Evolutionary conservation across 1,139 yeast species (phyloP).

Genomic region (Magnusiomyces ingens): DNA sequence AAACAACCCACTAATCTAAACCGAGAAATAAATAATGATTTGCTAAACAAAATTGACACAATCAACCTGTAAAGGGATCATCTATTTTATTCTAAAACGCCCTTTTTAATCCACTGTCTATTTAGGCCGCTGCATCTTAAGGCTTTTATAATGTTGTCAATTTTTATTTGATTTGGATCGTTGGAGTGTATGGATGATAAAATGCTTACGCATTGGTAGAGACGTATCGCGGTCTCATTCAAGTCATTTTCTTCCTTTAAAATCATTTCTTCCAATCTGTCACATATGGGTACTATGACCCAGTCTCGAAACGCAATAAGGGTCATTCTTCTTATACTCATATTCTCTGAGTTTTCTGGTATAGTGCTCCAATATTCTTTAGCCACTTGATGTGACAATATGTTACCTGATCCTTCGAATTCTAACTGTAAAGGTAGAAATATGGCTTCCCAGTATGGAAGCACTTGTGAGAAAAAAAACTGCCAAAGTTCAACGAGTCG

Average conservation of each 20-base stretch:
- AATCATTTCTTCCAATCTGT: slow-evolving; percentile 45
- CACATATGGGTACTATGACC: slow-evolving; percentile 32
- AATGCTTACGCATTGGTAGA: slow-evolving; percentile 53
- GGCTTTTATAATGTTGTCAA: slow-evolving; percentile 39
- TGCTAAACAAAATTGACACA: slow-evolving; percentile 2
- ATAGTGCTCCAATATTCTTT: slow-evolving; percentile 37
- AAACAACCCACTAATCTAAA: not conserved
- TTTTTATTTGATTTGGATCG: slow-evolving; percentile 47
- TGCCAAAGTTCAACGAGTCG: slow-evolving; percentile 44
- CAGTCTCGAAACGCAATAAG: slow-evolving; percentile 34
- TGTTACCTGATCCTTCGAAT: slow-evolving; percentile 37
- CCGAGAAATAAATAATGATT: not conserved
- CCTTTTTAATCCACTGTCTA: slow-evolving; percentile 7
- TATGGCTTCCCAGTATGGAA: slow-evolving; percentile 53
- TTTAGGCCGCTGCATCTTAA: slow-evolving; percentile 28
- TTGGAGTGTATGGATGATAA: slow-evolving; percentile 45
- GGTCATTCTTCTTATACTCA: slow-evolving; percentile 31
- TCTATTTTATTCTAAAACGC: not conserved
- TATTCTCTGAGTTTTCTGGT: slow-evolving; percentile 22
- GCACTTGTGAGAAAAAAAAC: slow-evolving; percentile 45
- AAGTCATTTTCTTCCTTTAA: slow-evolving; percentile 24
- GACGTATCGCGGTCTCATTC: slow-evolving; percentile 33
- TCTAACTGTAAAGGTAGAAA: slow-evolving; percentile 54
- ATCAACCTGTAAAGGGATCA: not conserved
- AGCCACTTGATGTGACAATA: slow-evolving; percentile 30